These are phyloP conservation scores for Oropetium thomaeum DNA, from an alignment of 176 grass and related monocot species.

Conservation along the genomic window DNA sequence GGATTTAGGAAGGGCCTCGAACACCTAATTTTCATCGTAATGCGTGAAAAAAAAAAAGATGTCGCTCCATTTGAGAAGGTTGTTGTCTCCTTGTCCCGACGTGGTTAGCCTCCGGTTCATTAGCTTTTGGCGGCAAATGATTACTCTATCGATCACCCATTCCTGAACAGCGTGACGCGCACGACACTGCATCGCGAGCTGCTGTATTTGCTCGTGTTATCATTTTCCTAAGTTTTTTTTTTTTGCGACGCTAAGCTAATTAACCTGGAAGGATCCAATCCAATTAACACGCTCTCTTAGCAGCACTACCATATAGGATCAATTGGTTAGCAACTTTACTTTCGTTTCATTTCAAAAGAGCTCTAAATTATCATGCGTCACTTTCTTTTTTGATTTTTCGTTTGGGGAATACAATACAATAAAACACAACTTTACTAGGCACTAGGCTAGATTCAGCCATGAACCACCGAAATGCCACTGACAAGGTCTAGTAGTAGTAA, in stretches of 20 bases:
- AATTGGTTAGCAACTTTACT: not conserved
- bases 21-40: not conserved
- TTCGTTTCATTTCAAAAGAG: not conserved
- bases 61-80: not conserved
- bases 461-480: not conserved
- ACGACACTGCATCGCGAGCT: not conserved
- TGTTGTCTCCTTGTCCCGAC: conserved; percentile 9
- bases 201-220: not conserved
- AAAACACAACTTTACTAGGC: no score
- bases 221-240: not conserved
- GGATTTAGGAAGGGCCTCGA: conserved; percentile 8
- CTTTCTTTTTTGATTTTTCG: no score
- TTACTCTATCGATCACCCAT: not conserved
- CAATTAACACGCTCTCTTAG: no score
- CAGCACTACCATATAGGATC: not conserved
- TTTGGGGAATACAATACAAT: no score
- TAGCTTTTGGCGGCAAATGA: not conserved
- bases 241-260: no score
- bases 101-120: not conserved
- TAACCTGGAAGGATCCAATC: no score
- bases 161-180: not conserved
- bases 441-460: not conserved
- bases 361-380: not conserved
- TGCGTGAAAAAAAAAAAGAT: not conserved
- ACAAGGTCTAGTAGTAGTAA: no score